Base-by-base conservation (phyloP, 2,329 filamentous ascomycete species). In the Colletotrichum lentis region DNA sequence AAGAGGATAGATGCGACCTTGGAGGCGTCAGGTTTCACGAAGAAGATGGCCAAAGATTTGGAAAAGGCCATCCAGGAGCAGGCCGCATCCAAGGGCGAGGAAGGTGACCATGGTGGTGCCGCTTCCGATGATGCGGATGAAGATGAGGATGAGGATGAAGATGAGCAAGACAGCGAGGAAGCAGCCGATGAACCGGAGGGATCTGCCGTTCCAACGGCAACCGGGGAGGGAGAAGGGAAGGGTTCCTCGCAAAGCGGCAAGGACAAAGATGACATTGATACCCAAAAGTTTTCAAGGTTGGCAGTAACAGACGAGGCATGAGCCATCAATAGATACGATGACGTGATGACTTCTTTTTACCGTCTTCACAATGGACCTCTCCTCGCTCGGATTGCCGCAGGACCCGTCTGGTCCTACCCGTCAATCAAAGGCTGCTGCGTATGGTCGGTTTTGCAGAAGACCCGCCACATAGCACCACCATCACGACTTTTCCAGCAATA, bases 11-110 rank as follows among this genome's bases (percentile, higher is more conserved):
- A 99, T 79, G 90, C 96, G 18, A 88, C 92, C 39, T 94, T 97
- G 1, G 91, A 96, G 76, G 96, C 96, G 0, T 97, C 93, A 2
- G 96, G 96, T 0, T 98, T 99, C 78, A 97, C 93, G 22, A 96
- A 91, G 83, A 98, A 97, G 81, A 97, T 97, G 91, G 88, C 93
- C 18, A 97, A 96, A 78, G 96, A 99, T 73, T 82, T 99, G 18
- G 96, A 97, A 76, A 86, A 88, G 11, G 97, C 97, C 72, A 96
- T 99, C 81, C 90, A 90, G 73, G 91, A 92, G 81, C 91, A 94
- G 76, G 87, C 89, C 60, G 81, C 83, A 47, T 70, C 77, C 54
- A 76, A 81, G n/a, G 79, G 80, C 4, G 76, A 76, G 5, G 74
- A 77, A 0, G 76, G 78, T 1, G 78, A 77, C n/a, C 74, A 76